These are phyloP conservation scores for Pterocarpus macrocarpus DNA, from an alignment of 306 rosid species.

Conservation along the genomic window DNA sequence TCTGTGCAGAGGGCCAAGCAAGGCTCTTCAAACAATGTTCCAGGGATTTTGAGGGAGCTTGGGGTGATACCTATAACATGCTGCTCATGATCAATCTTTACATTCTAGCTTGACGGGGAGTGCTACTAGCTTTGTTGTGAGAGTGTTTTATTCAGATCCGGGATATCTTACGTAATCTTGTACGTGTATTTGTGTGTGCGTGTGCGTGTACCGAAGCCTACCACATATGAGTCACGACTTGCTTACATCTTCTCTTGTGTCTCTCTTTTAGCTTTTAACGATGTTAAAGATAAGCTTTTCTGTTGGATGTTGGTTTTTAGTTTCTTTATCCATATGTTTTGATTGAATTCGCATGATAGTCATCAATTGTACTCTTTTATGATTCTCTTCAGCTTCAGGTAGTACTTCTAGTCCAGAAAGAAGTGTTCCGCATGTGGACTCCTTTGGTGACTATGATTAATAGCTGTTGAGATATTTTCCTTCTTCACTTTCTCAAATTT, in stretches of 20 bases:
- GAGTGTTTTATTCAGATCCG: conserved; percentile 10
- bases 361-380: background rate
- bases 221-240: background rate
- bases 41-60: too few relatives aligned
- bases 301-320: background rate
- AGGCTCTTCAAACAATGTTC: too few relatives aligned
- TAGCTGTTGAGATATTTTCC: conserved; percentile 11
- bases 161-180: background rate
- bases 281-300: background rate
- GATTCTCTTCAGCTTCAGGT: conserved; percentile 54
- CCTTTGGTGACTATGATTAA: conserved; percentile 71
- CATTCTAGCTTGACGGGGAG: background rate
- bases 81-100: background rate
- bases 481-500: background rate
- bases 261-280: background rate
- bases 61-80: background rate
- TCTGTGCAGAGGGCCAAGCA: too few relatives aligned
- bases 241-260: background rate
- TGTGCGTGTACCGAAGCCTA: background rate
- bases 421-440: conserved; percentile 70
- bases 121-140: background rate
- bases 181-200: background rate
- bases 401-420: conserved; percentile 66
- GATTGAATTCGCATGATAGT: background rate
- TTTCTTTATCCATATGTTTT: conserved; percentile 24